Evolutionary conservation across 495 filamentous ascomycete genomes (phyloP).

Genomic region (Alectoria sarmentosa): DNA sequence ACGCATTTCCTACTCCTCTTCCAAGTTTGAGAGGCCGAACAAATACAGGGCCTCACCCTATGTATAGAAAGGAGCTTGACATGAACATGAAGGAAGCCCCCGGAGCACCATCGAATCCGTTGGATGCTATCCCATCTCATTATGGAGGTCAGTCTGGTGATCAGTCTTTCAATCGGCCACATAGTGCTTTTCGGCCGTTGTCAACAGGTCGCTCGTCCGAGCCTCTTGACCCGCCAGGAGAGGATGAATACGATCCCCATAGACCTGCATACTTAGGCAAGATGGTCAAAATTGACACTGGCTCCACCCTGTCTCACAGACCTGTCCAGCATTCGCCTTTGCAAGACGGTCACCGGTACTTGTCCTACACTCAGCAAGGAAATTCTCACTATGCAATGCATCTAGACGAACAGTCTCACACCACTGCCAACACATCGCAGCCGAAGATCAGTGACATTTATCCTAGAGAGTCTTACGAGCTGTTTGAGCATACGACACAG

Average conservation of each 20-base stretch:
- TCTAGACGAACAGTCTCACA: not conserved
- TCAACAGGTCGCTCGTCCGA: constrained; percentile 13
- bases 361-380: constrained; percentile 2
- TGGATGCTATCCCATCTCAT: constrained; percentile 7
- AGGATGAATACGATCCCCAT: constrained; percentile 41
- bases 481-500: not conserved
- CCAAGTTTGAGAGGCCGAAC: constrained; percentile 29
- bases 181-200: constrained; percentile 21
- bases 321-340: not conserved
- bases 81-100: not conserved
- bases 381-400: not conserved
- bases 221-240: constrained; percentile 26
- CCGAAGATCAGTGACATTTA: not conserved
- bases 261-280: constrained; percentile 29
- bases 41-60: constrained; percentile 27
- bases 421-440: not conserved
- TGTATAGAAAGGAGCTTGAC: constrained; percentile 26
- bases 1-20: constrained; percentile 29
- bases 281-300: constrained; percentile 5
- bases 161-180: constrained; percentile 23
- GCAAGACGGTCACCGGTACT: constrained; percentile 3
- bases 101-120: not conserved
- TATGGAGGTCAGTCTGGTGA: constrained; percentile 14
- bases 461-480: not conserved
- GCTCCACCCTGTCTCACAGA: not conserved